Evolutionary conservation across 1,139 yeast genomes (phyloP), one percentile per base, ranked within the genome.

Genomic region (Meyerozyma smithsonii): DNA sequence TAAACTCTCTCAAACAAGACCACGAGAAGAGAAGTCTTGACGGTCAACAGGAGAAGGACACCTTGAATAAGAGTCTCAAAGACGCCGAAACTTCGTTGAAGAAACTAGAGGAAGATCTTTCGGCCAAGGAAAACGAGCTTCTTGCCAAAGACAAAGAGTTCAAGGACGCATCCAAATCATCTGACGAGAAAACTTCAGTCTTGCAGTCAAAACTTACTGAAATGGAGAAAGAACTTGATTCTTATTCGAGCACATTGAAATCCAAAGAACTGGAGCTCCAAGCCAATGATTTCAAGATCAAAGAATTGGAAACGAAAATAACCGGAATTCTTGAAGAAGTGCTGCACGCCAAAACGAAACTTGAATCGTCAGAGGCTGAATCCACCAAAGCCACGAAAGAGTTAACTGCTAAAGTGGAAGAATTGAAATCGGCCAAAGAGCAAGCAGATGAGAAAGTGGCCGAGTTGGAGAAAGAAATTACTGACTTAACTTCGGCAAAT

Each of bases 21-120:
- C 32, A 14, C 32, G 32, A 28, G 5, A 28, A 14, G 18, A 28
- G 19, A 18, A 28, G 15, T 5, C n/a, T 21, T 28, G 14, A 10
- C 3, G 28, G 14, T 7, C n/a, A 33, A 5, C 28, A 32, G 17
- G 37, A 32, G n/a, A 14, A 11, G 20, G 30, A 33, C 5, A 19
- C 6, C 3, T 21, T 30, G 28, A 19, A 16, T 2, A 20, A 20
- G 30, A 32, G 19, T 7, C 26, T 20, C 16, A 11, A 19, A 32
- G 17, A 16, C 10, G 24, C 18, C 8, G 18, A 32, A 14, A 21
- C 19, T n/a, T 12, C 32, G 11, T 35, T 41, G 20, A 39, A 42
- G 15, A 10, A 38, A 32, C 18, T 36, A 23, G 15, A 35, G 8
- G 11, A 28, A n/a, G 21, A 28, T n/a, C 26, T 39, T 24, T 10